Percentiles rank a stretch among this genome's conserved stretches.
These are phyloP conservation scores for Kalaharituber pfeilii DNA, from an alignment of 2,329 filamentous ascomycete genomes.

Conservation along the genomic window DNA sequence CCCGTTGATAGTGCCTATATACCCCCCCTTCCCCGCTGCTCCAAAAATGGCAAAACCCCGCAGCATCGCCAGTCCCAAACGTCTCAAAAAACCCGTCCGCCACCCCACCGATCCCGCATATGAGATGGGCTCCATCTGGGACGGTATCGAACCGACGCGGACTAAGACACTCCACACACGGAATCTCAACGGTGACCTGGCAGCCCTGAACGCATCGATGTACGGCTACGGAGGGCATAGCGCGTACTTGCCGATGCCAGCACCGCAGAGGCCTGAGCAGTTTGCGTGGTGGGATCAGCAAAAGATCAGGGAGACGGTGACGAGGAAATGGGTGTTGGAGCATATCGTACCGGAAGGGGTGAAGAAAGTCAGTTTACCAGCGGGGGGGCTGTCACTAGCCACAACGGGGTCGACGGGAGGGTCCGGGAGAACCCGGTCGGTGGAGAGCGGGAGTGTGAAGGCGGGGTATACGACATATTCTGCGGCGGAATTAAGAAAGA, in stretches of 20 bases:
- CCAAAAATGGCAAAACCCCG: too few species aligned
- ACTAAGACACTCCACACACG: background rate
- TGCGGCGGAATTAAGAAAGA: constrained; percentile 31
- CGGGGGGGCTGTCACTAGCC: too few species aligned
- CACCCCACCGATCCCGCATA: too few species aligned
- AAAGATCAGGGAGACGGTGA: constrained; percentile 52
- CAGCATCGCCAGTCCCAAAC: too few species aligned
- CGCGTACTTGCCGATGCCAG: background rate
- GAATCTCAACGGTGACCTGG: background rate
- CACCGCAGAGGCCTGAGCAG: background rate
- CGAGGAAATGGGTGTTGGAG: constrained; percentile 46
- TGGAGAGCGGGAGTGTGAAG: background rate
- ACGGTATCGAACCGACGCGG: background rate
- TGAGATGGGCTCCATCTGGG: background rate
- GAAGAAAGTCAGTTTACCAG: too few species aligned
- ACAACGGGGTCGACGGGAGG: too few species aligned
- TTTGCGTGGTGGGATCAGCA: constrained; percentile 50
- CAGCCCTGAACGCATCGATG: background rate
- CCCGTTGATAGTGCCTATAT: too few species aligned
- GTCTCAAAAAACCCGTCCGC: too few species aligned
- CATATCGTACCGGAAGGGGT: constrained; percentile 46
- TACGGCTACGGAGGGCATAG: background rate
- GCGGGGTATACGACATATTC: background rate
- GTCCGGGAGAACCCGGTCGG: too few species aligned
- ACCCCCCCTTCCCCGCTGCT: too few species aligned